Conservation (phyloP, 768 basidiomycete species). For the Clitopilus passeckerianus region DNA sequence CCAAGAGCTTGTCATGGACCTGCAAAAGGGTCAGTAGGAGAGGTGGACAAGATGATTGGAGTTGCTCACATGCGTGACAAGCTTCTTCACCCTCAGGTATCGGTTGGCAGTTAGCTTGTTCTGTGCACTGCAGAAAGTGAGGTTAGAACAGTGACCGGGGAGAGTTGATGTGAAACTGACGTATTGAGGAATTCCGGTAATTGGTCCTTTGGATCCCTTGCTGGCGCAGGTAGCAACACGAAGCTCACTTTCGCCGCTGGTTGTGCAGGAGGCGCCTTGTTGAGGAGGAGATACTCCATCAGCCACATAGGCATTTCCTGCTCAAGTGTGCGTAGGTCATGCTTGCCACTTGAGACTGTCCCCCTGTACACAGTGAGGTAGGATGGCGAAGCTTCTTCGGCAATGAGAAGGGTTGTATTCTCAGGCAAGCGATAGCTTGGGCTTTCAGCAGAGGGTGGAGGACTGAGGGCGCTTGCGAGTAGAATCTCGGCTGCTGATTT, state of each 20-base stretch:
- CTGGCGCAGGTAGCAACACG: conserved; percentile 74
- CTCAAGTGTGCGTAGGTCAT: conserved; percentile 51
- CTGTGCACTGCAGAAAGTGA: conserved; percentile 49
- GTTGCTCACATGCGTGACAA: conserved; percentile 68
- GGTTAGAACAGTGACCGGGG: conserved; percentile 2
- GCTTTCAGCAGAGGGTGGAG: conserved; percentile 68
- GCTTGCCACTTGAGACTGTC: conserved; percentile 46
- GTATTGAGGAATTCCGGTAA: conserved; percentile 82
- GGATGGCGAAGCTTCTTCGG: conserved; percentile 73
- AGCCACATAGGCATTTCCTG: conserved; percentile 84
- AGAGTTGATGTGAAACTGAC: conserved; percentile 40
- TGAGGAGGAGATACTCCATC: conserved; percentile 76
- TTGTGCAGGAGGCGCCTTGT: conserved; percentile 47
- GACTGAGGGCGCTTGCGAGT: conserved; percentile 51
- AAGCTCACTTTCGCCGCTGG: conserved; percentile 79
- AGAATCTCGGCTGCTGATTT: conserved; percentile 49
- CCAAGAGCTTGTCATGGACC: conserved; percentile 84
- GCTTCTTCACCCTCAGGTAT: conserved; percentile 80
- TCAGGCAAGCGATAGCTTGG: conserved; percentile 60
- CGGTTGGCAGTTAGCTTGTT: conserved; percentile 87
- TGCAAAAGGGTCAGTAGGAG: conserved; percentile 19
- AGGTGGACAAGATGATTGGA: background rate
- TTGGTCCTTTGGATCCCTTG: conserved; percentile 51
- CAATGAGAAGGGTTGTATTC: conserved; percentile 65
- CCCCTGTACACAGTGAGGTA: conserved; percentile 80